These are phyloP conservation scores for Spergularia marina DNA, from an alignment of 148 eudicot genomes.

Conservation along the genomic window DNA sequence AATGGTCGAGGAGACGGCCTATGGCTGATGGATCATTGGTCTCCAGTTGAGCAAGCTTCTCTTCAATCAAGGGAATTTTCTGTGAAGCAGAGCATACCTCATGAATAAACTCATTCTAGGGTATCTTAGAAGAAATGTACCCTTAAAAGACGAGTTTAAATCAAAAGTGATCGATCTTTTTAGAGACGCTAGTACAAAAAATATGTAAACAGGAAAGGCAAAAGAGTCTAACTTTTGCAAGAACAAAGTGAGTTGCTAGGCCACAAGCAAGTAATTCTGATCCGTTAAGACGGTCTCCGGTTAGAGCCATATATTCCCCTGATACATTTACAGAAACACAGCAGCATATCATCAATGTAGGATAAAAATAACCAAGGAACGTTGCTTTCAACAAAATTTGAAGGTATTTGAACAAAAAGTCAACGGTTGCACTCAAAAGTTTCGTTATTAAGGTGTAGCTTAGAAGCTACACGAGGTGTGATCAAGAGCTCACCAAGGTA, in stretches of 20 bases:
- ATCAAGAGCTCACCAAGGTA: slow-evolving; percentile 4
- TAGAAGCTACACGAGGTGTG: too few relatives aligned
- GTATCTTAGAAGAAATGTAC: too few relatives aligned
- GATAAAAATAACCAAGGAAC: too few relatives aligned
- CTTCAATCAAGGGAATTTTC: slow-evolving; percentile 19
- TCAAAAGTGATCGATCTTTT: too few relatives aligned
- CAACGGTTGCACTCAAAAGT: too few relatives aligned
- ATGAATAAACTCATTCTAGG: background rate
- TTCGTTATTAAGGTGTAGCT: too few relatives aligned
- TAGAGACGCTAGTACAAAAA: too few relatives aligned
- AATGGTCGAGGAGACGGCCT: slow-evolving; percentile 3
- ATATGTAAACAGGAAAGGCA: background rate
- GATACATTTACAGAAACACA: background rate
- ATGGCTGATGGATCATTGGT: slow-evolving; percentile 7
- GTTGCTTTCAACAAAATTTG: too few relatives aligned
- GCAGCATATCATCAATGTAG: too few relatives aligned
- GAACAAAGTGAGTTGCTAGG: slow-evolving; percentile 18
- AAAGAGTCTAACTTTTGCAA: slow-evolving; percentile 12
- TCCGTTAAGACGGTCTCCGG: slow-evolving; percentile 18
- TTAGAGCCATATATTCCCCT: slow-evolving; percentile 14
- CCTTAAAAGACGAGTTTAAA: too few relatives aligned
- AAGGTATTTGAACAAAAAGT: too few relatives aligned
- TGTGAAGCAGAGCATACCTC: background rate
- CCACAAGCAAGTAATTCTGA: slow-evolving; percentile 7
- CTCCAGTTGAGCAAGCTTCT: slow-evolving; percentile 13